phyloP scores from a whole-genome alignment of 768 basidiomycete species.

The Leucosporidium yakuticum region DNA sequence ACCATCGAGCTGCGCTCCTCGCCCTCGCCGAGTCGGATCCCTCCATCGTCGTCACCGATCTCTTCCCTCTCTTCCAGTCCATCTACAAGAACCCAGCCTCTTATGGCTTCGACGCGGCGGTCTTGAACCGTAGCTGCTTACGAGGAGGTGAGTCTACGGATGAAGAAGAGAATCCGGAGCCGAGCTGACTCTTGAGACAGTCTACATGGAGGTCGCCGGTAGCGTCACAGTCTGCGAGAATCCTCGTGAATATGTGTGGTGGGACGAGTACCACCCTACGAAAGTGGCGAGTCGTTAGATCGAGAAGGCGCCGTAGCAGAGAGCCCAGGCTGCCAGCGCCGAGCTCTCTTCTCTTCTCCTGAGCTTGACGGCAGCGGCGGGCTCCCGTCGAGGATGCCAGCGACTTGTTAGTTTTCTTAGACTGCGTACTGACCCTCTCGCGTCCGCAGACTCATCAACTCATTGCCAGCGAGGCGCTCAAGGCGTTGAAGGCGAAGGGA shows the following conservation, averaged over 20 bases:
- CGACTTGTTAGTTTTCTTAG: no score
- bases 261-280: constrained; percentile 10
- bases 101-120: constrained; percentile 1
- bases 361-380: no score
- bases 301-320: no score
- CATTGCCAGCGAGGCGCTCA: no score
- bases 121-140: neutral
- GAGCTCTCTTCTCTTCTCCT: no score
- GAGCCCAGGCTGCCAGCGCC: no score
- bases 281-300: neutral
- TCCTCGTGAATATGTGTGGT: constrained; percentile 8
- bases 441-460: no score
- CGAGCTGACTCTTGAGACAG: neutral
- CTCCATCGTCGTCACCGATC: constrained; percentile 6
- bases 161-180: neutral
- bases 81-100: neutral
- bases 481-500: no score
- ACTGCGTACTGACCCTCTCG: no score
- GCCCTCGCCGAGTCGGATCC: neutral
- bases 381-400: no score
- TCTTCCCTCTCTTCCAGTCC: neutral
- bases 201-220: constrained; percentile 4
- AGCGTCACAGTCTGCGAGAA: constrained; percentile 4
- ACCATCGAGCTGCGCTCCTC: neutral
- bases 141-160: neutral